Evolutionary conservation across 2,329 filamentous ascomycete species (phyloP), one percentile per base, ranked within the genome.

Genomic region (Cladosporium sp.): DNA sequence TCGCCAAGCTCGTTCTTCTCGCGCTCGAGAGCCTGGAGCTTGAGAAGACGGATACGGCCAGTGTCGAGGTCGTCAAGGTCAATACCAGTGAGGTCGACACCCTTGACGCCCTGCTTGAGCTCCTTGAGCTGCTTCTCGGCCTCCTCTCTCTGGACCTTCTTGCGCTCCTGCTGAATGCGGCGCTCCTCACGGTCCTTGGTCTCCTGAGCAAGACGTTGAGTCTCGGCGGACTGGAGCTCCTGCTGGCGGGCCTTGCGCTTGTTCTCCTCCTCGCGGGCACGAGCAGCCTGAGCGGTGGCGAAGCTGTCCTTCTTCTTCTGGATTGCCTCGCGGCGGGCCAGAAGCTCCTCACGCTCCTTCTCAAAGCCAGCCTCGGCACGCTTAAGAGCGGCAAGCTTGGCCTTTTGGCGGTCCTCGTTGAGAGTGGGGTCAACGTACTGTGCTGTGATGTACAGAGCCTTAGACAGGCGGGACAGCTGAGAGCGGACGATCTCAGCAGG

Each of bases 1-100:
- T 97, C 93, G 70, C 91, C 92, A 72, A 97, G 89, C 76, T 95
- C 93, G 76, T 94, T 96, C 90, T 98, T 99, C 85, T 98, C 95
- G 74, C 94, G 93, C 82, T 98, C 95, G 12, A 99, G 87, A 80
- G 97, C 94, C 68, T 92, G 91, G 66, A 99, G 87, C 85, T 98
- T 98, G 82, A 99, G 90, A 72, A 92, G 90, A 78, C 95, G 93
- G 73, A 99, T 91, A 70, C 90, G 90, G 60, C 76, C 75, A 36
- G 80, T 81, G 73, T 84, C 81, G 12, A 84, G 77, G 60, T 83
- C 81, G 79, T 92, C 93, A 78, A 89, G 92, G 80, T 98, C 93
- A 66, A 97, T 86, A 71, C 92, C 92, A 69, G 95, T 90, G 65
- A 97, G 84, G 74, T 97, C 92, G 68, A 97, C 90, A 65, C 84